Evolutionary conservation across 805 yeast species (phyloP).

Genomic region (Metschnikowia picachoensis): DNA sequence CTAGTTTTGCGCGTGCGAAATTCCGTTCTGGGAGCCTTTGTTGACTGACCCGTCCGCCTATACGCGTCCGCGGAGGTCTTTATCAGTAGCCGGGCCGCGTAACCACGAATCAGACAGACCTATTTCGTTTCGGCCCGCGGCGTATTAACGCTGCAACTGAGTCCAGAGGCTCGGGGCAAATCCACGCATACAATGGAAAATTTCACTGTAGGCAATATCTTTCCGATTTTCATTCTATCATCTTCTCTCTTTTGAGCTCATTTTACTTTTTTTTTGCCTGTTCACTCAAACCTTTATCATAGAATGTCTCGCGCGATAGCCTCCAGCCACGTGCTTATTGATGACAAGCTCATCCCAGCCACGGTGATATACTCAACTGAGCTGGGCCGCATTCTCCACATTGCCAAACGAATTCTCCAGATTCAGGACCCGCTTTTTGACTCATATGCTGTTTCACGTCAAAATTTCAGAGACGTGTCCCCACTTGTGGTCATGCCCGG

Average conservation of each 20-base stretch:
- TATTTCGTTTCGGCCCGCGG: conserved; percentile 7
- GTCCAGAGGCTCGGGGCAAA: neutral
- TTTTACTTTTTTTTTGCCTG: neutral
- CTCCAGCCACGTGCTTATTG: conserved; percentile 54
- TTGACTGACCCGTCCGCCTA: neutral
- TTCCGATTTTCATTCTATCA: neutral
- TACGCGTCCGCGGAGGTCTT: neutral
- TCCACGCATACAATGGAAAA: neutral
- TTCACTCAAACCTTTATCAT: neutral
- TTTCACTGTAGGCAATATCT: neutral
- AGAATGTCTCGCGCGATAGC: conserved; percentile 61
- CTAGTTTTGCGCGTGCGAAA: no score
- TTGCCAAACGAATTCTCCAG: conserved; percentile 35
- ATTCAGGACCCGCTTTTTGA: conserved; percentile 38
- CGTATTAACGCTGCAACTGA: neutral
- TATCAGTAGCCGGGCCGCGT: conserved; percentile 3
- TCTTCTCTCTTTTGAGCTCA: neutral
- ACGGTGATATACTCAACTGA: conserved; percentile 57
- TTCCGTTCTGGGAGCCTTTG: conserved; percentile 1
- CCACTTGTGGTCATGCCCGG: conserved; percentile 81
- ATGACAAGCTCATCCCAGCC: conserved; percentile 48
- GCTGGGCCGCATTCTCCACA: conserved; percentile 51
- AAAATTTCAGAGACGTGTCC: conserved; percentile 49
- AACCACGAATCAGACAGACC: neutral
- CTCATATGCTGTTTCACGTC: conserved; percentile 40